phyloP scores from a whole-genome alignment of 2,329 filamentous ascomycete species.

The Colletotrichum tanaceti region DNA sequence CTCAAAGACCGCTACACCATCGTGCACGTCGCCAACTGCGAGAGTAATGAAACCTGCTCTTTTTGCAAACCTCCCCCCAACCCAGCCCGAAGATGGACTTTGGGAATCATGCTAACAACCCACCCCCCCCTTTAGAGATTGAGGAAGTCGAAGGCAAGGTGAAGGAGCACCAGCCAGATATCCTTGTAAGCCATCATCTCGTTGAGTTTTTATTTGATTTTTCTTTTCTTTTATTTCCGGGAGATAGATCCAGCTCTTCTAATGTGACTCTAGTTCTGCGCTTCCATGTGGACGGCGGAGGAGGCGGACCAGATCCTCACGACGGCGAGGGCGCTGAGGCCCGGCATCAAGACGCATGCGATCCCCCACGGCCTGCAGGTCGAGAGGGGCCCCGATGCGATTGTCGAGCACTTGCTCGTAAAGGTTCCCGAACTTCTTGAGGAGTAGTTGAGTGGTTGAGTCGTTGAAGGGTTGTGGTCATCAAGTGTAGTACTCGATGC shows the following conservation, averaged over 20 bases:
- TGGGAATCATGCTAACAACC: constrained; percentile 8
- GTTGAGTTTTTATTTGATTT: too few species aligned
- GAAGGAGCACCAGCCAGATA: constrained; percentile 48
- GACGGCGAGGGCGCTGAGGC: constrained; percentile 57
- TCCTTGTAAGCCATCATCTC: constrained; percentile 46
- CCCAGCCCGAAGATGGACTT: neutral
- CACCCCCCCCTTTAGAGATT: constrained; percentile 58
- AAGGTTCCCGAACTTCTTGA: constrained; percentile 50
- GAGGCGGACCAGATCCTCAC: constrained; percentile 58
- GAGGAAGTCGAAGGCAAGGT: constrained; percentile 67
- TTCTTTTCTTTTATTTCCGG: too few species aligned
- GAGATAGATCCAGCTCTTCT: neutral
- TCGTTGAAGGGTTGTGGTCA: neutral
- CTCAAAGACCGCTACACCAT: constrained; percentile 74
- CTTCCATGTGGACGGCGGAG: constrained; percentile 64
- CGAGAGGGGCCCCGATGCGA: constrained; percentile 63
- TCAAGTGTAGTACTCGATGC: too few species aligned
- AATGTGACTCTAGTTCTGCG: constrained; percentile 62
- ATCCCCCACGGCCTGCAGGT: constrained; percentile 66
- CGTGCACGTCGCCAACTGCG: constrained; percentile 70
- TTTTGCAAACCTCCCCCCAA: too few species aligned
- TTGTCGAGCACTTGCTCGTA: constrained; percentile 64
- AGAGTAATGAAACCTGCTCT: too few species aligned
- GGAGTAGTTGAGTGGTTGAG: neutral
- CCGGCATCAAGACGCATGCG: constrained; percentile 62